Base-by-base conservation (phyloP, 1,284 basidiomycete genomes). In the Tilletia setariae region DNA sequence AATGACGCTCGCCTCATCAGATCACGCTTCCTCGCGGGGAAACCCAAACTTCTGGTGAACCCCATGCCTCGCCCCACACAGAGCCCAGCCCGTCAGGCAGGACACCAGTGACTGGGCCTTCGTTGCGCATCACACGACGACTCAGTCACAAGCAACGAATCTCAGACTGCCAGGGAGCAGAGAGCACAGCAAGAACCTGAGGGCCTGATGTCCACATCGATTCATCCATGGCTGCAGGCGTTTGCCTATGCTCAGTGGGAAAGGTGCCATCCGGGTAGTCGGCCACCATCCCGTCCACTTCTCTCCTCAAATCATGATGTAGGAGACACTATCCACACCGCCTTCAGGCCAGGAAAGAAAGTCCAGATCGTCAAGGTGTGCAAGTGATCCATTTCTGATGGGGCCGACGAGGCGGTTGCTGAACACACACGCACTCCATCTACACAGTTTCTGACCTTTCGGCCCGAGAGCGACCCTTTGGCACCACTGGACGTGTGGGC, bases 361-460 rank as follows among this genome's bases (percentile, higher is more conserved):
- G 56, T 35, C 9, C 56, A 61, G 32, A 30, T 61, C 9, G 32
- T 61, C 56, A 61, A 61, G 28, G 56, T 61, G 15, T 13, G 11
- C 11, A 19, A 23, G 2, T 56, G 21, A 16, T 49, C 19, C 46
- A 23, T 23, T 16, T n/a, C 21, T 16, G 7, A 19, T n/a, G 4
- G 3, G 6, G 46, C 21, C 4, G 21, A 61, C 19, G 3, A 35
- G 13, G 56, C 28, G n/a, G 28, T 16, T 19, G 28, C 28, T 25
- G 28, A 30, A 2, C 56, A n/a, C 16, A 21, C 25, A 35, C 15
- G 56, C 56, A 21, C 35, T 21, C 56, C 16, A n/a, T n/a, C n/a
- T 30, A 32, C 11, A 11, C 11, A 61, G 56, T 61, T 61, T 16
- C 56, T 61, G 15, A 61, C 56, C 56, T 61, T 61, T 40, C 56